Conservation (phyloP, 2,329 filamentous ascomycete genomes). For the Fusarium brevicatenulatum region DNA sequence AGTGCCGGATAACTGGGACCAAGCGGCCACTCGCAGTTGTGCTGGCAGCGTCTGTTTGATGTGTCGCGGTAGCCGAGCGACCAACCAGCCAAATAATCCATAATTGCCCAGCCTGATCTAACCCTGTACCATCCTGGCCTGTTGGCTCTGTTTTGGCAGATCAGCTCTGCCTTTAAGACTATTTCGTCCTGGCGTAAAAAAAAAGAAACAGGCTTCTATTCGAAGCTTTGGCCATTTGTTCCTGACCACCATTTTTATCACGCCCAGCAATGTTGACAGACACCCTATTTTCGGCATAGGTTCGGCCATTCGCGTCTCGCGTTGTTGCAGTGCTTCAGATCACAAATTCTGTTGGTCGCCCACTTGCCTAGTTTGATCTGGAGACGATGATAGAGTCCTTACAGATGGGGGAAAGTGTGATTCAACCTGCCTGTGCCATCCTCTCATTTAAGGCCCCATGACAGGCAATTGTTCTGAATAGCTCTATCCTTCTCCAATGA, state of each 20-base stretch:
- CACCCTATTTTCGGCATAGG: constrained; percentile 17
- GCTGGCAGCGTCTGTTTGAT: constrained; percentile 30
- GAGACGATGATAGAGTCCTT: constrained; percentile 10
- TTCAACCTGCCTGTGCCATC: constrained; percentile 10
- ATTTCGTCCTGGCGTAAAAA: constrained; percentile 15
- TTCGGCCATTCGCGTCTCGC: constrained; percentile 33
- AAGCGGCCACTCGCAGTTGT: constrained; percentile 20
- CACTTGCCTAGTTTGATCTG: constrained; percentile 15
- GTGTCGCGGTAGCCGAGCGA: constrained; percentile 23
- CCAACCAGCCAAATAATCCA: constrained; percentile 24
- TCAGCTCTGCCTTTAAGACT: constrained; percentile 17
- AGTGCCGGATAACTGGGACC: constrained; percentile 26
- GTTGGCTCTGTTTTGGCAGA: constrained; percentile 33
- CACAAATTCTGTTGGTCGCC: constrained; percentile 30
- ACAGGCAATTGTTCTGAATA: constrained; percentile 7
- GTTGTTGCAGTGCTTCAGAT: constrained; percentile 21
- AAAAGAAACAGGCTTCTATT: constrained; percentile 18
- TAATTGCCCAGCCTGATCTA: constrained; percentile 28
- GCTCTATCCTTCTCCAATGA: neutral
- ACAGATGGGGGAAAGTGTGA: constrained; percentile 19
- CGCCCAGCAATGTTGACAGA: constrained; percentile 10
- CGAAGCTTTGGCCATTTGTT: constrained; percentile 39
- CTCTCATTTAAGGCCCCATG: constrained; percentile 5
- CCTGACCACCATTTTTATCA: constrained; percentile 13
- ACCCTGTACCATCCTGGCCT: constrained; percentile 16